Conservation (phyloP, 176 grass and related monocot species). For the Ensete glaucum region DNA sequence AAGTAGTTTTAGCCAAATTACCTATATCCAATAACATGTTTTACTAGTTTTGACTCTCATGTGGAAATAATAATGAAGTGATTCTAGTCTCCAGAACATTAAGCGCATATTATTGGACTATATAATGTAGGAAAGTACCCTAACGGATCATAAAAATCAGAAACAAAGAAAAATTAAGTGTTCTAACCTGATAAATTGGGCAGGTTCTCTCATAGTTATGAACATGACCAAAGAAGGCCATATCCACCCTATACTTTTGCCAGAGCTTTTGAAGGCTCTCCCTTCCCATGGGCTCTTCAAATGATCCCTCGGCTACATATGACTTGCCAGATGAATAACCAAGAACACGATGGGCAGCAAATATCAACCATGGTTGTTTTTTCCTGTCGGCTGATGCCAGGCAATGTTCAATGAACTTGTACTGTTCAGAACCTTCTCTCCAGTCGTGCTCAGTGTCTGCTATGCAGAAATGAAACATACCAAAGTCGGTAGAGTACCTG, state of each 20-base stretch:
- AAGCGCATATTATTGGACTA: no score
- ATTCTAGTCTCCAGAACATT: no score
- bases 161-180: background rate
- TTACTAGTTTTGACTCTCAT: no score
- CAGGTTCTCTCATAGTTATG: conserved; percentile 93
- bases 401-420: conserved; percentile 63
- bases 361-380: conserved; percentile 82
- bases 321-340: conserved; percentile 57
- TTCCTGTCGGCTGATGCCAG: conserved; percentile 63
- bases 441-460: conserved; percentile 87
- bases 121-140: no score
- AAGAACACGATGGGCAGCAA: conserved; percentile 71
- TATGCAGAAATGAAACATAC: conserved; percentile 86
- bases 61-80: no score
- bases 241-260: conserved; percentile 62
- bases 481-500: conserved; percentile 79
- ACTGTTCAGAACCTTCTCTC: conserved; percentile 75
- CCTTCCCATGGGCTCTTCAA: conserved; percentile 59
- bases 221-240: conserved; percentile 72
- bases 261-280: conserved; percentile 59
- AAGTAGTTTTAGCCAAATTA: no score
- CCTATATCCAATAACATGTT: no score
- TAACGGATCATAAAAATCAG: background rate
- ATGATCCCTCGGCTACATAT: conserved; percentile 37
- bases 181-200: conserved; percentile 51